Percentiles rank a stretch among this genome's conserved stretches.
Conservation (phyloP, 106 monocot species). For the Dioscorea alata region DNA sequence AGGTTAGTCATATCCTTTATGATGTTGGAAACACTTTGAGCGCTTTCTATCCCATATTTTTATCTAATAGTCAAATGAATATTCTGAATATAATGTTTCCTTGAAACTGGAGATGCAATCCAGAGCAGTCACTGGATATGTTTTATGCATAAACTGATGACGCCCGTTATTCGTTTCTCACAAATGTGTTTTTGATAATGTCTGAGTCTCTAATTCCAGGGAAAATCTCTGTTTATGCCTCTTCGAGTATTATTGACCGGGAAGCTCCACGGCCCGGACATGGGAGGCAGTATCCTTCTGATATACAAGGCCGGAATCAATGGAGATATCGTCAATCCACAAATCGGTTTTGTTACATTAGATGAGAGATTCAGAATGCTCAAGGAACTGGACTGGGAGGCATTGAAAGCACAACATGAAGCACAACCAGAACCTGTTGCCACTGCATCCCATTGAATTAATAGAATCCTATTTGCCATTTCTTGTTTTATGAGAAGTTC, state of each 20-base stretch:
- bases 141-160: no score
- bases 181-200: neutral
- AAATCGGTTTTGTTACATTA: slow-evolving; percentile 56
- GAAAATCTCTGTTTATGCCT: slow-evolving; percentile 88
- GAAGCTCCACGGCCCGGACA: slow-evolving; percentile 96
- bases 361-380: slow-evolving; percentile 76
- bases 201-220: slow-evolving; percentile 36
- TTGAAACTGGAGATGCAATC: no score
- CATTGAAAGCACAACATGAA: slow-evolving; percentile 24
- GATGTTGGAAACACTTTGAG: no score
- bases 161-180: no score
- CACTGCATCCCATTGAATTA: slow-evolving; percentile 2
- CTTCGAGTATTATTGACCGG: slow-evolving; percentile 79
- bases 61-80: no score
- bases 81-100: no score
- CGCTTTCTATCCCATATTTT: no score
- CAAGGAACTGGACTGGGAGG: slow-evolving; percentile 74
- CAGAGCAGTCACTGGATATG: no score
- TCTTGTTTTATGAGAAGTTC: no score
- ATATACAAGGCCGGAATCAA: slow-evolving; percentile 57
- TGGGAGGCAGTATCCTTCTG: slow-evolving; percentile 67
- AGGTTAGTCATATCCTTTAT: slow-evolving; percentile 37
- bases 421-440: slow-evolving; percentile 38
- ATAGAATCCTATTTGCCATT: neutral
- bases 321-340: slow-evolving; percentile 34